A percentile compares a stretch with the other conserved stretches of the same genome.
phyloP scores from a whole-genome alignment of 768 basidiomycete genomes.

The Postia placenta region DNA sequence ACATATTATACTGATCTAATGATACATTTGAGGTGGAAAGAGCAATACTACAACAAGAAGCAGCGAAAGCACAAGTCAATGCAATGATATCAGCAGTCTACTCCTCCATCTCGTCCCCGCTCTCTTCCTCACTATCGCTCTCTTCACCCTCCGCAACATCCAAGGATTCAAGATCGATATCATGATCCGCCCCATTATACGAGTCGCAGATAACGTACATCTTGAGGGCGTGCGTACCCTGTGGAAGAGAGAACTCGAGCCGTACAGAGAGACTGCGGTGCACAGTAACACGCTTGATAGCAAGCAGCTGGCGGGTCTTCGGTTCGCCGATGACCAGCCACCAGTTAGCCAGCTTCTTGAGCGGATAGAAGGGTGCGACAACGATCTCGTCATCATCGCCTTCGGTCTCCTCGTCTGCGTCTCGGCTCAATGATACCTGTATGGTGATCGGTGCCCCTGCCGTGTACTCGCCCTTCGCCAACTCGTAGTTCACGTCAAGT shows the following conservation, averaged over 20 bases:
- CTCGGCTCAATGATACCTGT: constrained; percentile 73
- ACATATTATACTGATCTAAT: constrained; percentile 3
- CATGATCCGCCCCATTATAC: constrained; percentile 89
- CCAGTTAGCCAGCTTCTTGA: constrained; percentile 91
- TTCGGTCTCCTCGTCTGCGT: constrained; percentile 56
- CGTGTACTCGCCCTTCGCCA: constrained; percentile 84
- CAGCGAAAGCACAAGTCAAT: background rate
- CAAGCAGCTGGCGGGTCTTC: constrained; percentile 74
- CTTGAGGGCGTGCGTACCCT: constrained; percentile 78
- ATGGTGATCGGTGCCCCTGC: constrained; percentile 81
- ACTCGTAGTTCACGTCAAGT: constrained; percentile 82
- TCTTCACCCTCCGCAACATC: constrained; percentile 90
- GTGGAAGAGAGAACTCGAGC: constrained; percentile 83
- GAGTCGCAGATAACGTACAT: constrained; percentile 91
- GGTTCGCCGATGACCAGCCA: constrained; percentile 95
- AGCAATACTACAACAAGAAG: background rate
- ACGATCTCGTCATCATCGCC: constrained; percentile 71
- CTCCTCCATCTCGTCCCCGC: constrained; percentile 59
- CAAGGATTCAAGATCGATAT: constrained; percentile 75
- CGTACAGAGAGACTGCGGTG: constrained; percentile 68
- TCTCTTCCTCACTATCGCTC: constrained; percentile 69
- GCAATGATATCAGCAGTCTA: constrained; percentile 11
- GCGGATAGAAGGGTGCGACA: constrained; percentile 91
- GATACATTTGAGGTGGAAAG: constrained; percentile 3
- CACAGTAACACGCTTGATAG: constrained; percentile 83